Percentiles rank a stretch among this genome's conserved stretches.
Conservation (phyloP, 139 green algal genomes). For the Astrephomene gubernaculifera region DNA sequence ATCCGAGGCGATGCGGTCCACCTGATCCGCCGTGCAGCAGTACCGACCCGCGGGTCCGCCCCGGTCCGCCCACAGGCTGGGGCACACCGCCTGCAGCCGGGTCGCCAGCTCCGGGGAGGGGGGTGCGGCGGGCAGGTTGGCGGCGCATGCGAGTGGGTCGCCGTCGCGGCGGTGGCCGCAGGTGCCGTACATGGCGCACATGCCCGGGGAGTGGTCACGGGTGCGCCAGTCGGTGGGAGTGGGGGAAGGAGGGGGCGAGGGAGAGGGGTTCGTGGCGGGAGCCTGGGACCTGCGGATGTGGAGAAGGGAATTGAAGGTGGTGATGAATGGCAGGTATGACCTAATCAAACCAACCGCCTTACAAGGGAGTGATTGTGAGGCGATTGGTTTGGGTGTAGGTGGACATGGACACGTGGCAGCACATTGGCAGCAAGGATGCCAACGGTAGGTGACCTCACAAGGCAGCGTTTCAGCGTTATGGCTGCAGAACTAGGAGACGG, state of each 20-base stretch:
- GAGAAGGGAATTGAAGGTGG: neutral
- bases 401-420: no score
- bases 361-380: neutral
- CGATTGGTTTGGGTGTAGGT: neutral
- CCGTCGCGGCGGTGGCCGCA: conserved; percentile 79
- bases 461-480: no score
- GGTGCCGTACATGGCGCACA: conserved; percentile 73
- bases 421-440: no score
- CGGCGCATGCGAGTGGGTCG: conserved; percentile 73
- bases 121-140: conserved; percentile 59
- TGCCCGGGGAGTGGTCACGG: conserved; percentile 55
- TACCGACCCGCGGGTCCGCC: conserved; percentile 53
- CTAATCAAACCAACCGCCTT: neutral
- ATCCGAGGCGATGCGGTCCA: conserved; percentile 74
- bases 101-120: conserved; percentile 53
- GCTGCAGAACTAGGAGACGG: no score
- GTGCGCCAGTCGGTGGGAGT: conserved; percentile 60
- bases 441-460: no score
- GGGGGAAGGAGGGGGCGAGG: neutral
- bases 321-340: neutral
- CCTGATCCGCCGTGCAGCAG: conserved; percentile 87
- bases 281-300: neutral
- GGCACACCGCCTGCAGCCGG: conserved; percentile 68
- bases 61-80: conserved; percentile 70
- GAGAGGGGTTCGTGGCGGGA: neutral